Evolutionary conservation across 2,329 filamentous ascomycete species (phyloP).

Genomic region (Fusarium pseudocircinatum): DNA sequence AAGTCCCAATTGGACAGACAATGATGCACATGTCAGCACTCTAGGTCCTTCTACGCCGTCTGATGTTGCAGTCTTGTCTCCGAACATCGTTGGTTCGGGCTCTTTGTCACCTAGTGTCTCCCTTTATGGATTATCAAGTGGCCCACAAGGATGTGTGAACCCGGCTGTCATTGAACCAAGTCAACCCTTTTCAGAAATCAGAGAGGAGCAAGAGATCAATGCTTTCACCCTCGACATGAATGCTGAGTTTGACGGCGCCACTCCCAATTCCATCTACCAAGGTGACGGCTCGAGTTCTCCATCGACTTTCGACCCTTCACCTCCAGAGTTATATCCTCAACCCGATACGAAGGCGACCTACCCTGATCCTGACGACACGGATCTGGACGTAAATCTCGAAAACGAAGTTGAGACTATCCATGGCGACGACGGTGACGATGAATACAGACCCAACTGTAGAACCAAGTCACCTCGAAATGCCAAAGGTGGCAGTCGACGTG

Average conservation of each 20-base stretch:
- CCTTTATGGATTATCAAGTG: slow-evolving; percentile 19
- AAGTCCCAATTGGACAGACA: slow-evolving; percentile 30
- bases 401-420: not conserved
- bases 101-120: slow-evolving; percentile 14
- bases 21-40: slow-evolving; percentile 18
- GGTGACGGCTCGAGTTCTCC: not conserved
- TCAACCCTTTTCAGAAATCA: not conserved
- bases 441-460: slow-evolving; percentile 7
- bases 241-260: not conserved
- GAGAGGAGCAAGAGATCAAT: not conserved
- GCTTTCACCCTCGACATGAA: slow-evolving; percentile 8
- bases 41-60: slow-evolving; percentile 34
- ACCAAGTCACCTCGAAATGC: not conserved
- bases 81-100: slow-evolving; percentile 12
- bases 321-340: not conserved
- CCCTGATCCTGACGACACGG: slow-evolving; percentile 19
- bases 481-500: slow-evolving; percentile 18
- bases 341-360: not conserved
- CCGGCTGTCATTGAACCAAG: slow-evolving; percentile 23
- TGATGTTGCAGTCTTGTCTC: slow-evolving; percentile 16
- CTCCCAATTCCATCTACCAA: not conserved
- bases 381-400: not conserved
- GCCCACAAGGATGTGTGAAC: slow-evolving; percentile 26
- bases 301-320: not conserved
- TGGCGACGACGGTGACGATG: not conserved